Percentiles rank a stretch among this genome's conserved stretches.
Evolutionary conservation across 306 rosid genomes (phyloP).

Genomic region (Casuarina equisetifolia): DNA sequence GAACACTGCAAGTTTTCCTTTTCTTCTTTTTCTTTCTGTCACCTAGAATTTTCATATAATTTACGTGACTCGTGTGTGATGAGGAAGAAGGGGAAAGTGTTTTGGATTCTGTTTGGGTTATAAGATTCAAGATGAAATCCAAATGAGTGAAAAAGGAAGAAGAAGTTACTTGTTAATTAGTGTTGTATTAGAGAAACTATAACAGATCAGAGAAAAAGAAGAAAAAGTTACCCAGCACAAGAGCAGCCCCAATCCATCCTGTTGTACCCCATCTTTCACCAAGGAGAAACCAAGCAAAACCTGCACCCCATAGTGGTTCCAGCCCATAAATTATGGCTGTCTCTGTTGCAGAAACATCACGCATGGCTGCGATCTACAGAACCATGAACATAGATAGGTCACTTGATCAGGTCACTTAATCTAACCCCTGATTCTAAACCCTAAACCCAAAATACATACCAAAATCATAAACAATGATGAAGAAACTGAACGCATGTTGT

Average conservation of each 20-base stretch:
- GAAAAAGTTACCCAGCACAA: constrained; percentile 50
- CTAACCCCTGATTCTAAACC: neutral
- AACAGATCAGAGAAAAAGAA: neutral
- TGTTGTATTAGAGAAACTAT: neutral
- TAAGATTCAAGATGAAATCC: too few species aligned
- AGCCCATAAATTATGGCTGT: constrained; percentile 71
- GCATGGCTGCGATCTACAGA: constrained; percentile 73
- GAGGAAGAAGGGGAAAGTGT: too few species aligned
- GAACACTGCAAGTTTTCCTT: neutral
- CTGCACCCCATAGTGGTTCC: constrained; percentile 85
- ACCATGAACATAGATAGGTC: neutral
- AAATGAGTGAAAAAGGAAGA: too few species aligned
- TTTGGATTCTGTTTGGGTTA: too few species aligned
- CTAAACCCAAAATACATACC: neutral
- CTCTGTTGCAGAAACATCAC: constrained; percentile 75
- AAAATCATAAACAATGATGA: neutral
- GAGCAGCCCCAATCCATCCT: constrained; percentile 83
- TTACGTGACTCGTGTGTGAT: too few species aligned
- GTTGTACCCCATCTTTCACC: constrained; percentile 76
- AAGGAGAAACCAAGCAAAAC: constrained; percentile 76
- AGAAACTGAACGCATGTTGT: neutral
- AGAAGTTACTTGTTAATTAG: neutral
- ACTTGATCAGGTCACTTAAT: too few species aligned
- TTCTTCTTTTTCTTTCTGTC: neutral
- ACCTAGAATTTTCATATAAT: neutral